These are phyloP conservation scores for Ambrosiella cleistominuta DNA, from an alignment of 2,329 filamentous ascomycete genomes.

Conservation along the genomic window DNA sequence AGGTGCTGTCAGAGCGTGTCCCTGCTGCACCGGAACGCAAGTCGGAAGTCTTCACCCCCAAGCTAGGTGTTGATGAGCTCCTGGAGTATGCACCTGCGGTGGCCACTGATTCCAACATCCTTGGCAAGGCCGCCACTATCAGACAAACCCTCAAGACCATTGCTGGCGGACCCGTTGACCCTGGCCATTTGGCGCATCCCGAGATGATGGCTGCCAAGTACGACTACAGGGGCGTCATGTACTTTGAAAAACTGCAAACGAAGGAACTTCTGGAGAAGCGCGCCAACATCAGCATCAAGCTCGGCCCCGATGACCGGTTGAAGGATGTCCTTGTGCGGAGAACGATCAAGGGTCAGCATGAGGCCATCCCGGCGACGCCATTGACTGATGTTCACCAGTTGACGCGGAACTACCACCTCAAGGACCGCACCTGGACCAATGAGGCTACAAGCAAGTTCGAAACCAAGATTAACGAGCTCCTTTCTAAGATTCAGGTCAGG, in stretches of 20 bases:
- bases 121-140: conserved; percentile 20
- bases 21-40: conserved; percentile 8
- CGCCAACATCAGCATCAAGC: conserved; percentile 13
- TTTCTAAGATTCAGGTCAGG: conserved; percentile 6
- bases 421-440: conserved; percentile 22
- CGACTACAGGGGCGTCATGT: conserved; percentile 17
- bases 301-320: conserved; percentile 12
- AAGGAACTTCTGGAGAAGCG: conserved; percentile 19
- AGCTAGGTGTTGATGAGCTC: conserved; percentile 21
- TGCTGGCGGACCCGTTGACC: conserved; percentile 21
- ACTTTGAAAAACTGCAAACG: conserved; percentile 19
- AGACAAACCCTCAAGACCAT: conserved; percentile 22
- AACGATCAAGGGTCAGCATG: conserved; percentile 22
- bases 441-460: conserved; percentile 23
- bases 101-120: conserved; percentile 18
- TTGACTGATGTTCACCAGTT: conserved; percentile 20
- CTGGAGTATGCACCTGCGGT: conserved; percentile 21
- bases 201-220: conserved; percentile 20
- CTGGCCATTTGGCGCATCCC: conserved; percentile 18
- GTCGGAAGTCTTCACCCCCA: conserved; percentile 18
- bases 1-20: conserved; percentile 11
- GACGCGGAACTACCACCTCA: conserved; percentile 22
- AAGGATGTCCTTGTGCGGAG: conserved; percentile 19
- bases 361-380: conserved; percentile 19
- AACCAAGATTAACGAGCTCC: conserved; percentile 18